These are phyloP conservation scores for Puccinia polysora DNA, from an alignment of 1,284 basidiomycete species.

Conservation along the genomic window DNA sequence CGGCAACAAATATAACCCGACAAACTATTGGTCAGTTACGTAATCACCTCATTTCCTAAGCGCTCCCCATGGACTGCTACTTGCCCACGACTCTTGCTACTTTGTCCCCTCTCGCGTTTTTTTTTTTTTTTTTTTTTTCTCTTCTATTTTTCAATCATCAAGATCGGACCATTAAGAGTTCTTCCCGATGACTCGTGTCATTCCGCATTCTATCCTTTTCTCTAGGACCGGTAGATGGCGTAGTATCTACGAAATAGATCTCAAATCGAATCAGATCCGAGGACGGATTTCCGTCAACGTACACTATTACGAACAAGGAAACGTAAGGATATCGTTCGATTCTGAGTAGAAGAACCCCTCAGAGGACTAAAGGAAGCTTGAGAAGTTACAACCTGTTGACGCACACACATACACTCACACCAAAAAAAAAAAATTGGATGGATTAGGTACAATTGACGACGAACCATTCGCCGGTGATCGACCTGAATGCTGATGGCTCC, in stretches of 20 bases:
- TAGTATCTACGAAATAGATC: slow-evolving; percentile 56
- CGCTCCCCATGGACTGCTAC: too few relatives aligned
- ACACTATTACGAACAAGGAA: slow-evolving; percentile 94
- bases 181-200: too few relatives aligned
- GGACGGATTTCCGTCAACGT: slow-evolving; percentile 73
- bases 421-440: too few relatives aligned
- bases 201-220: too few relatives aligned
- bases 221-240: slow-evolving; percentile 81
- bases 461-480: slow-evolving; percentile 3
- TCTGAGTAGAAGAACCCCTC: neutral
- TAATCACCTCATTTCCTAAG: too few relatives aligned
- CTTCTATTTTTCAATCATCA: neutral
- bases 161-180: too few relatives aligned
- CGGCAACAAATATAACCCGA: slow-evolving; percentile 85
- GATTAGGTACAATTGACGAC: slow-evolving; percentile 28
- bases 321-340: slow-evolving; percentile 63
- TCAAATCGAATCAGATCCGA: slow-evolving; percentile 50
- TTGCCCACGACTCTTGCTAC: neutral
- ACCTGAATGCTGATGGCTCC: neutral
- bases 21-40: slow-evolving; percentile 66
- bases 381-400: neutral
- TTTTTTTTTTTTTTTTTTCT: neutral
- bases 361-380: neutral
- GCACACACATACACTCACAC: too few relatives aligned
- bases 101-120: neutral